Base-by-base conservation (phyloP, 305 asterid genomes). In the Lippia alba region DNA sequence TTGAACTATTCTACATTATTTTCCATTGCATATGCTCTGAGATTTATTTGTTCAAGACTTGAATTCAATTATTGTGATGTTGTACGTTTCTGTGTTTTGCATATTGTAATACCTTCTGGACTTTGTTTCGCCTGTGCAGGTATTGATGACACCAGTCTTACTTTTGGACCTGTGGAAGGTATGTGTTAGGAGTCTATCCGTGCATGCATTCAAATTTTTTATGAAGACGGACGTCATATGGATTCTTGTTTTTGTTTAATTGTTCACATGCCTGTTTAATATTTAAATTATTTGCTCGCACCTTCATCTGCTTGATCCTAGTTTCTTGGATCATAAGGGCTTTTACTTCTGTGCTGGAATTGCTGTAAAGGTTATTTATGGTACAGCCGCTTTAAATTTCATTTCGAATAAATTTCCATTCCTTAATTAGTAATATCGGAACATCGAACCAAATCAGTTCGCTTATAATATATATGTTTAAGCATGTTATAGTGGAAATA, bases 91-190 rank as follows among this genome's bases (percentile, higher is more conserved):
- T n/a, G 14, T 36, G 34, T 9, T 32, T 19, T 66, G 20, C 36
- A 34, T 33, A 53, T 20, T 58, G 44, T 33, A 70, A 44, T 75
- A 69, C 73, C 66, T 63, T 77, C 60, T 33, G 30, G 55, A 72
- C 56, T 51, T 66, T 72, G 72, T 65, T 69, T 56, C 69, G 17
- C 60, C 57, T 67, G 10, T 78, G 74, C 89, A 91, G 97, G 89
- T 80, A 84, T 89, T 75, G 97, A 91, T 76, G 96, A 87, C 32
- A 73, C 86, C 53, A 77, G 85, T 72, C 87, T 88, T 75, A 61
- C 90, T 63, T 91, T 91, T 84, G 97, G 92, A 78, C 89, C 95
- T 1, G 82, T 86, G 69, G 96, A 91, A 86, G 97, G 97, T 89
- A 77, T 32, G 71, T 67, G 18, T 24, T 24, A 24, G 1, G 30